phyloP scores from a whole-genome alignment of 768 basidiomycete species.

The Tylopilus subfusipes region DNA sequence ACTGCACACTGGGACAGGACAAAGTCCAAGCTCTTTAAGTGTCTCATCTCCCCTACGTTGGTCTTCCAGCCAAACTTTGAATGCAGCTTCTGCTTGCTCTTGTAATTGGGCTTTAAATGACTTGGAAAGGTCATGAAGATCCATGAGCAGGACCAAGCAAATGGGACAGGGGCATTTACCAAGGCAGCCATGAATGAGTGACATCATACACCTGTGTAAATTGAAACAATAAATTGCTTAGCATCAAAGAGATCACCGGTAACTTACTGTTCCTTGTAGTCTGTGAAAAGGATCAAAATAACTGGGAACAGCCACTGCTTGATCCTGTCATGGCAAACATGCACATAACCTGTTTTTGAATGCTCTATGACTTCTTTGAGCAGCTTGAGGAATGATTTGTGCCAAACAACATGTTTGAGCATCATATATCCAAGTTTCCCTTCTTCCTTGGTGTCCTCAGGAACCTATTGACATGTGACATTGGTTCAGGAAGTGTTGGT shows the following conservation, averaged over 20 bases:
- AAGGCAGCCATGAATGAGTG: slow-evolving; percentile 31
- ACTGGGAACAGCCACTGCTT: slow-evolving; percentile 32
- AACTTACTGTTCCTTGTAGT: slow-evolving; percentile 45
- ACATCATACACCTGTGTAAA: slow-evolving; percentile 38
- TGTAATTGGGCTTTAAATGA: neutral
- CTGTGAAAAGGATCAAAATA: slow-evolving; percentile 38
- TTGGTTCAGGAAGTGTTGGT: too few species aligned
- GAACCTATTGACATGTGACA: slow-evolving; percentile 21
- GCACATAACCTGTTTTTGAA: slow-evolving; percentile 20
- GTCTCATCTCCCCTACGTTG: neutral
- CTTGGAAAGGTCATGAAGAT: slow-evolving; percentile 23
- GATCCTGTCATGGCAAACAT: slow-evolving; percentile 27
- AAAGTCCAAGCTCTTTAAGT: slow-evolving; percentile 20
- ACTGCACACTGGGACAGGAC: neutral
- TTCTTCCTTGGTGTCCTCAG: slow-evolving; percentile 30
- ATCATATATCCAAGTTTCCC: slow-evolving; percentile 31
- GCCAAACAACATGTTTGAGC: slow-evolving; percentile 38
- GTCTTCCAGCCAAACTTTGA: neutral
- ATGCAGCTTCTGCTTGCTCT: neutral
- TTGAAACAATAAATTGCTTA: too few species aligned
- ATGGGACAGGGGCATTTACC: slow-evolving; percentile 36
- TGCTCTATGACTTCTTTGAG: slow-evolving; percentile 23
- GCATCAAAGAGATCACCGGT: too few species aligned
- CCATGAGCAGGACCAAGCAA: slow-evolving; percentile 32
- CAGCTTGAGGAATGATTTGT: slow-evolving; percentile 32